These are phyloP conservation scores for Massospora cicadina DNA, from an alignment of 371 early-diverging fungal species.

Conservation along the genomic window DNA sequence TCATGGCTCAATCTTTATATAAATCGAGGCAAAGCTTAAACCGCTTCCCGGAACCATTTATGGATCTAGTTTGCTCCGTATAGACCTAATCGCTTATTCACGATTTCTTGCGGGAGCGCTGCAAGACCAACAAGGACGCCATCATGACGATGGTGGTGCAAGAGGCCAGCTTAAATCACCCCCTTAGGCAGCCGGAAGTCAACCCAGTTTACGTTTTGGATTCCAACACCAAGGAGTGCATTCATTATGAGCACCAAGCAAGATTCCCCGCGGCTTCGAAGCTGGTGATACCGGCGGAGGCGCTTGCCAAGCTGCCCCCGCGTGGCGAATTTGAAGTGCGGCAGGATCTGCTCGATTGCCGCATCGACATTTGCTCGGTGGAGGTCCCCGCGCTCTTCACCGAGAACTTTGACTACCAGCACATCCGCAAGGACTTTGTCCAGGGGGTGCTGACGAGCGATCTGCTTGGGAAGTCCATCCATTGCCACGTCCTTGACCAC, in stretches of 20 bases:
- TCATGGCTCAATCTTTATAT: too few species aligned
- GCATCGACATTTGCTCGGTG: slow-evolving; percentile 79
- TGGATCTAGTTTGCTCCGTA: too few species aligned
- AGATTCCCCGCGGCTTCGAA: slow-evolving; percentile 37
- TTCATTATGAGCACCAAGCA: slow-evolving; percentile 60
- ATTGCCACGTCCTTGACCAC: slow-evolving; percentile 53
- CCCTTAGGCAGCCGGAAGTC: slow-evolving; percentile 27
- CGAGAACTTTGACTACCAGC: slow-evolving; percentile 95
- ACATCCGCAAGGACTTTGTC: slow-evolving; percentile 75
- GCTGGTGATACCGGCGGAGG: slow-evolving; percentile 38
- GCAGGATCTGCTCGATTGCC: slow-evolving; percentile 83
- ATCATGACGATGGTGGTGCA: slow-evolving; percentile 88
- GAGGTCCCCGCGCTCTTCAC: slow-evolving; percentile 85
- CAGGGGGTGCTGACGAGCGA: slow-evolving; percentile 81
- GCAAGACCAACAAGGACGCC: slow-evolving; percentile 55
- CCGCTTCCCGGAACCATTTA: too few species aligned
- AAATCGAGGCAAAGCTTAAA: too few species aligned
- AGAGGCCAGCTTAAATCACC: slow-evolving; percentile 36
- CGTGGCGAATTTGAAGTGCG: slow-evolving; percentile 55
- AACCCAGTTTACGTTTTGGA: slow-evolving; percentile 74
- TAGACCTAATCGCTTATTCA: too few species aligned
- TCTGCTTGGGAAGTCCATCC: slow-evolving; percentile 71
- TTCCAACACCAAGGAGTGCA: slow-evolving; percentile 48
- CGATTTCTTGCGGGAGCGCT: slow-evolving; percentile 20
- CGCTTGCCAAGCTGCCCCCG: slow-evolving; percentile 26